Base-by-base conservation (phyloP, 2,329 filamentous ascomycete genomes). In the Penicillium sp. region DNA sequence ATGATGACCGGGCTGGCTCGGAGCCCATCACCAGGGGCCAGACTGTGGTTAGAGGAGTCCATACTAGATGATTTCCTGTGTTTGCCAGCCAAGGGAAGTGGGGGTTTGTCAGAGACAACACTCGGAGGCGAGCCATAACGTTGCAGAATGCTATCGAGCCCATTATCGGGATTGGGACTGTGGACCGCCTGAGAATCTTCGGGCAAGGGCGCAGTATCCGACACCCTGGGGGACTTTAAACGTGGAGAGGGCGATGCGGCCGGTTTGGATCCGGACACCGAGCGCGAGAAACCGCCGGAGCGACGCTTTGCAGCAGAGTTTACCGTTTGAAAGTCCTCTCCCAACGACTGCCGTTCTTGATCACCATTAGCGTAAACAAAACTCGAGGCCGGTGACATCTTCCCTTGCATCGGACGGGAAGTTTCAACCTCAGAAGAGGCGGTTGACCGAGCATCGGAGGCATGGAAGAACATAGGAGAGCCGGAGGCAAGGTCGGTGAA, bases 391-490 rank as follows among this genome's bases (percentile, higher is more conserved):
- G 58, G 54, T 5, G 56, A 45, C 14, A 48, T 39, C 40, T 62
- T 64, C 18, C 35, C 47, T 21, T 49, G 51, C 33, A 55, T 56
- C 14, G 57, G 51, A 26, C 59, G 57, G 41, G 45, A 27, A 18
- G 33, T 36, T 21, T 65, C 63, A 17, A 48, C 31, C 16, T 69
- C 63, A 3, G 61, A 60, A n/a, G 68, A 69, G 20, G 68, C 67
- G 18, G 69, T 50, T 15, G 72, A 66, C 53, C 78, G 83, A 26
- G 78, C 85, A 53, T 95, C 87, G 62, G 83, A 87, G 18, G 90
- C 93, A 62, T 94, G 90, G 64, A 98, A 96, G 75, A 97, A 97
- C 70, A 88, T 91, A 37, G 83, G 68, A 14, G 64, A 57, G 4
- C 57, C 60, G 11, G 62, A 49, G 4, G 62, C 46, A 28, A 60